Evolutionary conservation across 495 filamentous ascomycete genomes (phyloP), one percentile per base, ranked within the genome.

Genomic region (Aspergillus cristatus): DNA sequence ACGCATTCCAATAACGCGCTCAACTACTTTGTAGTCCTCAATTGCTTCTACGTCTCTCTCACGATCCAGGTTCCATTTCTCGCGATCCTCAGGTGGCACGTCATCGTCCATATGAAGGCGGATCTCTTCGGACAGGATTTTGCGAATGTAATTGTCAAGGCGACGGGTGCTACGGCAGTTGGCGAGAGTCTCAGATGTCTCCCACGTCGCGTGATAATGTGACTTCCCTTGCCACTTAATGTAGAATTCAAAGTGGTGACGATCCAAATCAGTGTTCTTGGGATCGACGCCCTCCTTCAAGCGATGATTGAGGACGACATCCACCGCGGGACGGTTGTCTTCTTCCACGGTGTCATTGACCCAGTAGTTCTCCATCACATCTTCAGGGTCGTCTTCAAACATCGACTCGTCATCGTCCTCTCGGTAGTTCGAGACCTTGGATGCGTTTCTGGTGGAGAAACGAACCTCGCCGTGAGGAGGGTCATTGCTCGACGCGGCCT

Each of bases 201-300:
- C 86, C 93, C 93, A 97, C 2, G 90, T 91, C 18, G 89, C 80
- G 65, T 99, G 91, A 47, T 87, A 85, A 57, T 97, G 85, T 15
- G 91, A 93, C 60, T 86, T 83, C 43, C 77, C 82, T 59, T 95
- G 86, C 91, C 91, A 99, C 69, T 99, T 99, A 49, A 99, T 89
- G 53, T 81, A 86, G 56, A 86, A 98, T 42, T 94, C 84, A 44
- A 87, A 96, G 48, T 95, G 84, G 37, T 86, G 75, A 43, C 84
- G 83, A 14, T 70, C 72, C 28, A 75, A 43, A 37, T 79, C 67
- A n/a, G 58, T 51, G 14, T 70, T 63, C 17, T 62, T 57, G 20
- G 76, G 59, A 62, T 79, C 70, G 17, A 73, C 67, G 32, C 71
- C 86, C 25, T 84, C 81, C 54, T 78, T 85, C 8, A 81, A 60